Evolutionary conservation across 352 stramenopile genomes (phyloP).

Genomic region (Phytopythium aichiense): DNA sequence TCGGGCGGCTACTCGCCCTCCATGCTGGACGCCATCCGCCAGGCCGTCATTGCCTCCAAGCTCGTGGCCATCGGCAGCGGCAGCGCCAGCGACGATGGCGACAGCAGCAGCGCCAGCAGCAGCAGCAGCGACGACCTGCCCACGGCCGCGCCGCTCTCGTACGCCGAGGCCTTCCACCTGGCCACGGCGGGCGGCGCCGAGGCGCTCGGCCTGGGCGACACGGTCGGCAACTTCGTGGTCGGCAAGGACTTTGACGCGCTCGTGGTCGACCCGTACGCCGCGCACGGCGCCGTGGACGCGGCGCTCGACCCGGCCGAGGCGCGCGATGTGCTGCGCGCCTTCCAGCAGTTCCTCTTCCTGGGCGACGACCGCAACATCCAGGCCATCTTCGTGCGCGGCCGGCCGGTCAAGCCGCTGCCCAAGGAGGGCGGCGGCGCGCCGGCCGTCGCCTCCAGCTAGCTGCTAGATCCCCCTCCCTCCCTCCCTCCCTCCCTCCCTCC

Average conservation of each 20-base stretch:
- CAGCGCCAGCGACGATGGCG: conserved; percentile 37
- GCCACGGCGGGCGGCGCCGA: conserved; percentile 87
- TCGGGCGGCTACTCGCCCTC: conserved; percentile 92
- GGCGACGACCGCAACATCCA: conserved; percentile 90
- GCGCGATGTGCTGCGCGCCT: conserved; percentile 55
- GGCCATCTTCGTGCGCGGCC: conserved; percentile 78
- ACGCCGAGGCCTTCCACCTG: conserved; percentile 87
- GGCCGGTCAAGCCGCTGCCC: conserved; percentile 35
- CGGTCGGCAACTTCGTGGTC: conserved; percentile 84
- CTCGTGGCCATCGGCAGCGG: conserved; percentile 64
- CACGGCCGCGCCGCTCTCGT: conserved; percentile 34
- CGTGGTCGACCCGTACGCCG: conserved; percentile 61
- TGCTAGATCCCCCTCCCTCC: too few species aligned
- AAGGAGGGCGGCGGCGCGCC: neutral
- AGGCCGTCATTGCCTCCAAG: conserved; percentile 89
- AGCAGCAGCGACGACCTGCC: neutral
- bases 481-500: too few species aligned
- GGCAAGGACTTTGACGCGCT: conserved; percentile 92
- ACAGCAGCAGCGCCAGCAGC: conserved; percentile 4
- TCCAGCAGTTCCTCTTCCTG: conserved; percentile 91
- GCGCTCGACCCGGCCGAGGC: conserved; percentile 36
- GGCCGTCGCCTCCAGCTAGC: neutral
- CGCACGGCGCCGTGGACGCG: conserved; percentile 66
- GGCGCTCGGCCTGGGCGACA: conserved; percentile 68
- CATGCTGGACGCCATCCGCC: conserved; percentile 91